Evolutionary conservation across 345 rosid species (phyloP).

Genomic region (Boechera divaricarpa): DNA sequence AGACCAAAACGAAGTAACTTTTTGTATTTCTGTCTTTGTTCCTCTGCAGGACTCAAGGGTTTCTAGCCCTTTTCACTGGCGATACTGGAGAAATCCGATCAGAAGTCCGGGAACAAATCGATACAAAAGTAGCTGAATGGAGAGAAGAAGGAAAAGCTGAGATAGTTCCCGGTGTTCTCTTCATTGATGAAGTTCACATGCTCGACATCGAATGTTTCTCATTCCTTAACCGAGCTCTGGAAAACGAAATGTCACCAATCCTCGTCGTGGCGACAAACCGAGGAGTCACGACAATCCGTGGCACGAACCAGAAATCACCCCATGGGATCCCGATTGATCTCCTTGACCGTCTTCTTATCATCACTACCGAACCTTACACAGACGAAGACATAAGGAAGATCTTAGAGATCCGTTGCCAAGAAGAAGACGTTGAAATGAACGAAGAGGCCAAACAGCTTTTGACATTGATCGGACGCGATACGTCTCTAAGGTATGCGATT

Average conservation of each 20-base stretch:
- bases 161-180: conserved; percentile 94
- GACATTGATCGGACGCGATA: conserved; percentile 83
- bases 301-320: conserved; percentile 90
- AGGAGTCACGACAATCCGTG: conserved; percentile 89
- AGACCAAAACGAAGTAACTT: not conserved
- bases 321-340: conserved; percentile 98
- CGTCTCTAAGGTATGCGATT: conserved; percentile 92
- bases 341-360: conserved; percentile 89
- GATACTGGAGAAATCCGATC: conserved; percentile 97
- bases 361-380: conserved; percentile 80
- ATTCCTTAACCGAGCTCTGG: conserved; percentile 92
- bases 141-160: conserved; percentile 98
- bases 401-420: conserved; percentile 91
- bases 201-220: conserved; percentile 99
- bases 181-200: conserved; percentile 98
- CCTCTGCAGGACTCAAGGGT: conserved; percentile 80
- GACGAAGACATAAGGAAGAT: conserved; percentile 80
- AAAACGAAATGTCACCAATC: conserved; percentile 97
- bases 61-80: conserved; percentile 93
- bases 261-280: conserved; percentile 92
- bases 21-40: conserved; percentile 19
- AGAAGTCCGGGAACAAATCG: conserved; percentile 94
- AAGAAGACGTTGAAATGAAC: conserved; percentile 87
- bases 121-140: conserved; percentile 97
- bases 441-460: conserved; percentile 81